Base-by-base conservation (phyloP, 805 yeast species). In the Wickerhamomyces subpelliculosus region DNA sequence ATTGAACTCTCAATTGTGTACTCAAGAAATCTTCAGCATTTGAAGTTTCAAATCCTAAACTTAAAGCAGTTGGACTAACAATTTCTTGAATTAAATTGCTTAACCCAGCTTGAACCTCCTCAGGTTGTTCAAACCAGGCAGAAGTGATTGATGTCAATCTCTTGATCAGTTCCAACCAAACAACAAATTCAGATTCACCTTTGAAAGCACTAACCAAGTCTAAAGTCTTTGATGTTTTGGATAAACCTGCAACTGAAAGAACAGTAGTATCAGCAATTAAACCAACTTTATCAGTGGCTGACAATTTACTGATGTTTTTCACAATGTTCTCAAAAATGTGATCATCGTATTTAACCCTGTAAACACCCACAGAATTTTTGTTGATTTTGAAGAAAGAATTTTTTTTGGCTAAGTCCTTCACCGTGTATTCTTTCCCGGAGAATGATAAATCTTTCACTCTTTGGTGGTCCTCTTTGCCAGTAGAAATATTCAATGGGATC, bases 261-360 rank as follows among this genome's bases (percentile, higher is more conserved):
- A 83, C 70, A 25, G 72, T 72, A 22, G 81, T 80, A 60, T 84
- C 94, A 23, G 87, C 78, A 28, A 84, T 80, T 45, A 82, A 68
- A 29, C 89, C 90, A 40, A 79, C 75, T 56, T 84, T 75, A 57
- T 84, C 94, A 51, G 80, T 81, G 19, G 78, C 75, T 10, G 85
- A 67, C 44, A 84, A 67, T 48, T 68, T 67, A 35, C 69, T 72
- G 43, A 72, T 70, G 20, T 73, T 73, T 34, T 70, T 52, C 37
- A 84, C 84, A 46, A 84, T 69, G 51, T 75, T 71, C 33, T 67
- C 61, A 73, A 86, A 73, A 50, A 86, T 73, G 25, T 68, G 74
- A 21, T 75, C 67, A 23, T 81, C 67, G 57, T 84, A 84, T 32
- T 78, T 76, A 37, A 86, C 81, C 49, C 88, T 72, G 61, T 75